Percentiles rank a stretch among this genome's conserved stretches.
Evolutionary conservation across 441 rosid species (phyloP).

Genomic region (Brassica hybrid): DNA sequence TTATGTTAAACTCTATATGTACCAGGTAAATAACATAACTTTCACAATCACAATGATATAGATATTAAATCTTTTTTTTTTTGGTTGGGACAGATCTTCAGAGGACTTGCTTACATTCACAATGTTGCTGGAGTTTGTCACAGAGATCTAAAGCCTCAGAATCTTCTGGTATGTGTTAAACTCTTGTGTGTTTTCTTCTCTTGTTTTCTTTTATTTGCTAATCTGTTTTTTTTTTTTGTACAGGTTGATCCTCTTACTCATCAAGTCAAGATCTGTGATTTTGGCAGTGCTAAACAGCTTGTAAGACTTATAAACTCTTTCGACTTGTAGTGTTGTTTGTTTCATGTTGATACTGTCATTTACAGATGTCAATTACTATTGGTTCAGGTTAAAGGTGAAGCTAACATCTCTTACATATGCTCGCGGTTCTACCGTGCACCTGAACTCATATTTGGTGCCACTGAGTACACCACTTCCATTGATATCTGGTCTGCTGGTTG

Average conservation of each 20-base stretch:
- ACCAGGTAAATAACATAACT: conserved; percentile 62
- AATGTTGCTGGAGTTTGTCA: conserved; percentile 93
- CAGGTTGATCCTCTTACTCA: conserved; percentile 99
- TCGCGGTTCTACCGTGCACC: conserved; percentile 99
- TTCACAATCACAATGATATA: too few relatives aligned
- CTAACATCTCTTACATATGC: conserved; percentile 92
- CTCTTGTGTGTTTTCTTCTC: conserved; percentile 31
- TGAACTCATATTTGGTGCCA: conserved; percentile 97
- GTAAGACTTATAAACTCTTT: conserved; percentile 50
- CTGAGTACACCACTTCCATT: conserved; percentile 95
- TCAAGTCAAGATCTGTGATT: conserved; percentile 98
- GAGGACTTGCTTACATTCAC: conserved; percentile 93
- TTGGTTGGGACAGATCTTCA: conserved; percentile 58
- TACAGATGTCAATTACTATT: conserved; percentile 26
- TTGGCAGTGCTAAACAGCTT: conserved; percentile 99
- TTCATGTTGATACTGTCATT: conserved; percentile 17
- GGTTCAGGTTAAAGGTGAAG: conserved; percentile 85
- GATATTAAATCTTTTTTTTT: too few relatives aligned
- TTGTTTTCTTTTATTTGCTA: conserved; percentile 7
- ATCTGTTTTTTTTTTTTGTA: conserved; percentile 32
- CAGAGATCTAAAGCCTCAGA: conserved; percentile 98
- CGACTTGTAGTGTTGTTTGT: not conserved
- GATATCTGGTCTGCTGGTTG: conserved; percentile 99
- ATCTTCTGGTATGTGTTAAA: conserved; percentile 70
- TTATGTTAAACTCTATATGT: conserved; percentile 85